Evolutionary conservation across 208 protist species (phyloP), one percentile per base, ranked within the genome.

Genomic region (Kentomonas sorsogonicus): DNA sequence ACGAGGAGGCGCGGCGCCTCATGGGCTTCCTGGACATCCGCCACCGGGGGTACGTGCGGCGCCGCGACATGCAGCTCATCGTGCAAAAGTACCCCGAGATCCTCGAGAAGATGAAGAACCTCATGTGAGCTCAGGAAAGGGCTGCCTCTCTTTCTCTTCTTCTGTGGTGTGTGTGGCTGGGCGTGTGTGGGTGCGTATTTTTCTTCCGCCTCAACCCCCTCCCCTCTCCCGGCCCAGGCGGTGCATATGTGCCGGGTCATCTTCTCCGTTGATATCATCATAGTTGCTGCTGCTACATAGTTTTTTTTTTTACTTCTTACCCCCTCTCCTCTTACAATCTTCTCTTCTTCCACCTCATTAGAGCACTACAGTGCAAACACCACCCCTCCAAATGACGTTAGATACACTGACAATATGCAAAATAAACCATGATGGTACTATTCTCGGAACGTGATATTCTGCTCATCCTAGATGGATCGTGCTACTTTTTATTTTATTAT

Each of bases 91-190:
- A 95, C 64, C 89, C 89, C 2, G 77, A 95, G 45, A 63, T 95
- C 26, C 48, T 95, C 55, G 86, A 93, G 64, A 95, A 95, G 71
- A 82, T 95, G 79, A 94, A 94, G 62, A 79, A 83, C 61, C 53
- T 94, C 18, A 87, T 90, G 83, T 76, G 57, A 57, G 26, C 5
- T 15, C 5, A 38, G 33, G 33, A 38, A 11, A 38, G 11, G 33
- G 33, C 18, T 41, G 50, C 31, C 22, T 26, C n/a, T 30, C 11
- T 46, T 59, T 31, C 18, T 55, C 27, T 48, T 34, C 18, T 44
- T 40, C 45, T n/a, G n/a, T 53, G 4, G 27, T 0, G 33, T n/a
- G n/a, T n/a, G n/a, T n/a, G n/a, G n/a, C n/a, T n/a, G n/a, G n/a
- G n/a, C n/a, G n/a, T n/a, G n/a, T n/a, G n/a, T n/a, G n/a, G n/a